A percentile compares a stretch with the other conserved stretches of the same genome.
Evolutionary conservation across 129 eudicot species (phyloP).

Genomic region (Erigeron canadensis): DNA sequence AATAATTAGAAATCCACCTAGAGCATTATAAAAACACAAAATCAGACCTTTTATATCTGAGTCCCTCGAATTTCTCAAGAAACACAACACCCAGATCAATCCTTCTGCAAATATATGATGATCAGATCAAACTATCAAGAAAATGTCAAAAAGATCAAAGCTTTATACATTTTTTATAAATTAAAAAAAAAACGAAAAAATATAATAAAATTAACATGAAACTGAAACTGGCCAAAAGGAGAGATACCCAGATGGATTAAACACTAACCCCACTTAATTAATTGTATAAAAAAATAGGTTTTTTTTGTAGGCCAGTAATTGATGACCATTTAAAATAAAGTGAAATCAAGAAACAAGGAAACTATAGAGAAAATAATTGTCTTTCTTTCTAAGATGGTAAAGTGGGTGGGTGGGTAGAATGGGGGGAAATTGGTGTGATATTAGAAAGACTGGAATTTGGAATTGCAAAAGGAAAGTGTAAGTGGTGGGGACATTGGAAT

Average conservation of each 20-base stretch:
- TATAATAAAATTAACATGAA: background rate
- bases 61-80: conserved; percentile 18
- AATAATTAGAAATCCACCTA: conserved; percentile 1
- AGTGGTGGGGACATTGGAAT: conserved; percentile 41
- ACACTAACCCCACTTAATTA: conserved; percentile 23
- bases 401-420: conserved; percentile 17
- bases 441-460: conserved; percentile 21
- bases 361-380: no score
- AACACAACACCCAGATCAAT: conserved; percentile 25
- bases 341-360: conserved; percentile 24
- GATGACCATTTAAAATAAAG: conserved; percentile 21
- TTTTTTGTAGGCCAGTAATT: conserved; percentile 20
- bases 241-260: conserved; percentile 20
- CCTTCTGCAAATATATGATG: conserved; percentile 23
- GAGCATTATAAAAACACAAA: conserved; percentile 3
- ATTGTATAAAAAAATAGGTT: background rate
- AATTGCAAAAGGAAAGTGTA: conserved; percentile 23
- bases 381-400: conserved; percentile 23
- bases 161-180: no score
- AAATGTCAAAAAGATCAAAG: conserved; percentile 22
- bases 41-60: conserved; percentile 26
- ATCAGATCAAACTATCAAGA: conserved; percentile 13
- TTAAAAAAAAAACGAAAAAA: no score
- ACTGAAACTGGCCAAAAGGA: conserved; percentile 19
- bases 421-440: conserved; percentile 25